These are phyloP conservation scores for Acer saccharum DNA, from an alignment of 345 rosid genomes.

Conservation along the genomic window DNA sequence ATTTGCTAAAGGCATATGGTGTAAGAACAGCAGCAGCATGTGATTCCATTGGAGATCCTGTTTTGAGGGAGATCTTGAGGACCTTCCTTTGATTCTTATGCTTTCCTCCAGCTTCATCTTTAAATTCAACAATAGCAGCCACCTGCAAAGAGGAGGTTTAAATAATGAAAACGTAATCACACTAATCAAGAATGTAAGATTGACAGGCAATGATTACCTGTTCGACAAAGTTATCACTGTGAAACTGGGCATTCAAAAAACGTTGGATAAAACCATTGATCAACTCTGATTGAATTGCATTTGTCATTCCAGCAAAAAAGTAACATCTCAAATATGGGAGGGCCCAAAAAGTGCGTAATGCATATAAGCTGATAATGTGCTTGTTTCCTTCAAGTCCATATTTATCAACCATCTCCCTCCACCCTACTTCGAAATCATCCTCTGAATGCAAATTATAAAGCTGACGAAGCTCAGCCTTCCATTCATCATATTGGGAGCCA, in stretches of 20 bases:
- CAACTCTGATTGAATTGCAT: slow-evolving; percentile 44
- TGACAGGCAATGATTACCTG: slow-evolving; percentile 29
- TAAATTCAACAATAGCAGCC: slow-evolving; percentile 42
- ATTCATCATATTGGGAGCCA: slow-evolving; percentile 53
- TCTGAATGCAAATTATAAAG: slow-evolving; percentile 44
- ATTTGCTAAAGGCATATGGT: slow-evolving; percentile 54
- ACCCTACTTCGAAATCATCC: slow-evolving; percentile 53
- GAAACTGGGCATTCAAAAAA: slow-evolving; percentile 46
- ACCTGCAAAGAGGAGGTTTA: slow-evolving; percentile 31
- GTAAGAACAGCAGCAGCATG: slow-evolving; percentile 63
- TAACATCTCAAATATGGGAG: slow-evolving; percentile 54
- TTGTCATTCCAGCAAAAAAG: slow-evolving; percentile 54
- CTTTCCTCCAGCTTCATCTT: slow-evolving; percentile 43
- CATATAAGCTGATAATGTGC: slow-evolving; percentile 51
- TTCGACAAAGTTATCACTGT: slow-evolving; percentile 45
- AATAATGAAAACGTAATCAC: not conserved
- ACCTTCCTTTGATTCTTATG: slow-evolving; percentile 40
- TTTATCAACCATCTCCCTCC: slow-evolving; percentile 53
- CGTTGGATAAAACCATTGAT: slow-evolving; percentile 48
- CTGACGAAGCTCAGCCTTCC: slow-evolving; percentile 53
- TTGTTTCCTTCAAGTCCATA: slow-evolving; percentile 53
- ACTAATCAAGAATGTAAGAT: slow-evolving; percentile 13
- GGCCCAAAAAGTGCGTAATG: slow-evolving; percentile 55
- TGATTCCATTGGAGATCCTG: slow-evolving; percentile 64
- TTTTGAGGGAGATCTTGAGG: slow-evolving; percentile 50